Evolutionary conservation across 2,329 filamentous ascomycete species (phyloP), one percentile per base, ranked within the genome.

Genomic region (Coniochaeta prunicola): DNA sequence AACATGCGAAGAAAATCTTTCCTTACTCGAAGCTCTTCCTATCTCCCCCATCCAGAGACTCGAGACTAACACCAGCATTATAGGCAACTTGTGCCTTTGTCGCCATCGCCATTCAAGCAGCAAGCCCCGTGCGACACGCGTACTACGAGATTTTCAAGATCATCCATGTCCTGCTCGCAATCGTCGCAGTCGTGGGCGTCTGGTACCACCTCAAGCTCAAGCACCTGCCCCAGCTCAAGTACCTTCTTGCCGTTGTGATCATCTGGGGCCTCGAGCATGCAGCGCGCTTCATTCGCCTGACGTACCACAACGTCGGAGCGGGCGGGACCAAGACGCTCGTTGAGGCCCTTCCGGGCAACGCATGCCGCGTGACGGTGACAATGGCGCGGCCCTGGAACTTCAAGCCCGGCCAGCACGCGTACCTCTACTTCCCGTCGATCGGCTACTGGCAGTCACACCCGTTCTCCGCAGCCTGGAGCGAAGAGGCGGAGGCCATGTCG

Each of bases 61-160:
- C 26, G 48, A n/a, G n/a, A 6, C n/a, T 55, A 36, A 55, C n/a
- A 38, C 24, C 42, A 17, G 7, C 24, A 2, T 50, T n/a, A n/a
- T n/a, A 86, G 83, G 82, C 77, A 48, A 83, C 81, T 8, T 73
- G 77, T 61, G 82, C 85, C 0, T 84, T 91, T 60, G 72, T 86
- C 15, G 79, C 79, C 62, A 81, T 92, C 57, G 71, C 83, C 42
- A 74, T 92, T 58, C 88, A 91, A 65, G 88, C 89, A 0, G 81
- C 83, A 50, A 90, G 88, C 53, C 80, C 87, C 57, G 73, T 91
- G 30, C 82, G 90, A 59, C 89, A 92, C 69, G 89, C 89, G 17
- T 91, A 88, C 68, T 92, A 92, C 71, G 89, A 92, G 72, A 83
- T 80, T 1, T 92, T 92, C 79, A 84, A 92, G 71, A 76, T 89